phyloP scores from a whole-genome alignment of 2,329 filamentous ascomycete genomes.

The Aureobasidium sp. region DNA sequence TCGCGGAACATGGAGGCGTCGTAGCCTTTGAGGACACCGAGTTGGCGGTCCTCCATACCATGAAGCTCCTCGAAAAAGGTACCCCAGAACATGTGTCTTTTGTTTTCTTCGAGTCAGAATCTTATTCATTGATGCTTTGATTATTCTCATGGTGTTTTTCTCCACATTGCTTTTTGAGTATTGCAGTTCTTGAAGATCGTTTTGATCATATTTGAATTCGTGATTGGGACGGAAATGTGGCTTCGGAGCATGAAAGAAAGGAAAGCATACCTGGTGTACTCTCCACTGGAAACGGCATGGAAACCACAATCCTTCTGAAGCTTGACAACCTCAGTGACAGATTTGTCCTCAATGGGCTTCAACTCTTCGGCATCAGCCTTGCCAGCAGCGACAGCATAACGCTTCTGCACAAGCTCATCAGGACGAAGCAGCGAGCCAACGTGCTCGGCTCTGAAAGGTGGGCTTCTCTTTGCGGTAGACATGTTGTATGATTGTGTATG shows the following conservation, averaged over 20 bases:
- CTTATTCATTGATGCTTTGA: background rate
- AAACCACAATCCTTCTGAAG: constrained; percentile 26
- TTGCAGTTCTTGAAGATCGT: no score
- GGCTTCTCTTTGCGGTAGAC: constrained; percentile 19
- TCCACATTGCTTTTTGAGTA: background rate
- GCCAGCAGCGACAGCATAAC: constrained; percentile 39
- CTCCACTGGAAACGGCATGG: constrained; percentile 25
- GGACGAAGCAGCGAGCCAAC: constrained; percentile 63
- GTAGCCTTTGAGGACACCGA: constrained; percentile 43
- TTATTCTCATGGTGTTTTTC: background rate
- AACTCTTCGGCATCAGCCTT: constrained; percentile 20
- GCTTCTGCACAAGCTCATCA: constrained; percentile 50
- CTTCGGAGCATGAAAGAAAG: background rate
- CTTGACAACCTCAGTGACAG: constrained; percentile 25
- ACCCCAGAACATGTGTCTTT: constrained; percentile 44
- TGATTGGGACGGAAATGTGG: no score
- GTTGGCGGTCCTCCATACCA: constrained; percentile 45
- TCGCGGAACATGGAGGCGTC: constrained; percentile 46
- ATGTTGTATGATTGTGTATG: background rate
- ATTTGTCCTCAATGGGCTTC: constrained; percentile 23
- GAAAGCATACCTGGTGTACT: constrained; percentile 22
- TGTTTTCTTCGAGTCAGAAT: background rate
- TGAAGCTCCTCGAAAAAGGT: constrained; percentile 47
- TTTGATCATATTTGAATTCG: background rate
- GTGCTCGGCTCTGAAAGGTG: constrained; percentile 65